Conservation (phyloP, 805 yeast genomes). For the Cyberlindnera petersonii region DNA sequence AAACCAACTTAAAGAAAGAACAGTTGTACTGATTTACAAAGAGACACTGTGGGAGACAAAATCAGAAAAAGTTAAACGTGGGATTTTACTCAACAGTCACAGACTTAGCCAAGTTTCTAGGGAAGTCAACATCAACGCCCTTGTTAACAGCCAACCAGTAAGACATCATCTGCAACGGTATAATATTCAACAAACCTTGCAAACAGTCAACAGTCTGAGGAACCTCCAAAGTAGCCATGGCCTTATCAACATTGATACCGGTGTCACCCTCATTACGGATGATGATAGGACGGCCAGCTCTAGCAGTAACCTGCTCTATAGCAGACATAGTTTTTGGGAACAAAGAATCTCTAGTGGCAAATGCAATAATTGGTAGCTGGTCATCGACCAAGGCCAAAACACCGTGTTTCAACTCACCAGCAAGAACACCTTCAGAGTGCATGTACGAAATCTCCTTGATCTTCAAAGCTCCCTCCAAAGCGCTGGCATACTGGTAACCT, state of each 20-base stretch:
- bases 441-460: constrained; percentile 97
- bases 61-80: constrained; percentile 35
- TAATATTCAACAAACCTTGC: constrained; percentile 91
- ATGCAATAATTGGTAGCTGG: constrained; percentile 86
- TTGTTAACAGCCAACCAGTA: constrained; percentile 95
- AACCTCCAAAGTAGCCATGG: constrained; percentile 74
- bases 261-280: constrained; percentile 82
- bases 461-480: constrained; percentile 96
- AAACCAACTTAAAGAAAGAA: no score
- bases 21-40: background rate
- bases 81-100: constrained; percentile 87
- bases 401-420: constrained; percentile 99
- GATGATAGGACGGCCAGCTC: constrained; percentile 95
- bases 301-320: constrained; percentile 92
- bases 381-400: constrained; percentile 95
- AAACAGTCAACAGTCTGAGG: constrained; percentile 96
- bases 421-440: constrained; percentile 98
- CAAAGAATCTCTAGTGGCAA: constrained; percentile 93
- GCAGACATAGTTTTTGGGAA: constrained; percentile 96
- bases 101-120: constrained; percentile 96
- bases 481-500: constrained; percentile 96
- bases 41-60: constrained; percentile 35
- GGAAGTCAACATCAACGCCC: constrained; percentile 97
- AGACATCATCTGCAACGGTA: constrained; percentile 93
- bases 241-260: constrained; percentile 51